Percentiles rank a stretch among this genome's conserved stretches.
phyloP scores from a whole-genome alignment of 2,329 filamentous ascomycete species.

The Penicillium palitans region DNA sequence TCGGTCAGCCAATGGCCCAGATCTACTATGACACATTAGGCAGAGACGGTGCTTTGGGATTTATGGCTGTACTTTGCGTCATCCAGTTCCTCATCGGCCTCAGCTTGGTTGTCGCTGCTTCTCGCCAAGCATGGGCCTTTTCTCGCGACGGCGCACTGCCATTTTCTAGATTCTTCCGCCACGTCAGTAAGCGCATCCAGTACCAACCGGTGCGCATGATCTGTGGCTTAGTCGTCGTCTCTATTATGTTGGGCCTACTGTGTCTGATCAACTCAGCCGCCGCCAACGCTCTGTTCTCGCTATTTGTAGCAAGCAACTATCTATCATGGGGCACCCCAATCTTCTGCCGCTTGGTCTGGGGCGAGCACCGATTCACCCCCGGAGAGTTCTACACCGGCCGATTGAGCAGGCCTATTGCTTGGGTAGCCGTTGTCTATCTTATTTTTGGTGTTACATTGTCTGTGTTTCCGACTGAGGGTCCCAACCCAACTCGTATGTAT shows the following conservation, averaged over 20 bases:
- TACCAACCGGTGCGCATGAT: conserved; percentile 60
- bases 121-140: conserved; percentile 64
- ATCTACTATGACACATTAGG: conserved; percentile 63
- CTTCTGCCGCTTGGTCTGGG: conserved; percentile 60
- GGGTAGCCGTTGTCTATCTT: conserved; percentile 56
- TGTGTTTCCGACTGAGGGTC: conserved; percentile 61
- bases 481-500: conserved; percentile 50
- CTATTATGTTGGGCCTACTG: conserved; percentile 57
- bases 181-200: conserved; percentile 55
- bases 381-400: conserved; percentile 61
- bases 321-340: conserved; percentile 62
- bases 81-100: conserved; percentile 64
- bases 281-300: conserved; percentile 59
- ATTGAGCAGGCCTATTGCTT: conserved; percentile 55
- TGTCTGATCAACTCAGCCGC: conserved; percentile 60
- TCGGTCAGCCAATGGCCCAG: conserved; percentile 62
- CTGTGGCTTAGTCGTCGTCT: conserved; percentile 54
- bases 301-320: conserved; percentile 59
- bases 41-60: conserved; percentile 58
- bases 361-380: conserved; percentile 57
- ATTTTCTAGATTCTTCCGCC: conserved; percentile 59
- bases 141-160: conserved; percentile 62
- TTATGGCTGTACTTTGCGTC: conserved; percentile 61
- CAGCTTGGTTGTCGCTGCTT: conserved; percentile 59
- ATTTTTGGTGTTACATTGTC: conserved; percentile 56